These are phyloP conservation scores for Cryptococcus depauperatus DNA, from an alignment of 1,284 basidiomycete genomes.

Conservation along the genomic window DNA sequence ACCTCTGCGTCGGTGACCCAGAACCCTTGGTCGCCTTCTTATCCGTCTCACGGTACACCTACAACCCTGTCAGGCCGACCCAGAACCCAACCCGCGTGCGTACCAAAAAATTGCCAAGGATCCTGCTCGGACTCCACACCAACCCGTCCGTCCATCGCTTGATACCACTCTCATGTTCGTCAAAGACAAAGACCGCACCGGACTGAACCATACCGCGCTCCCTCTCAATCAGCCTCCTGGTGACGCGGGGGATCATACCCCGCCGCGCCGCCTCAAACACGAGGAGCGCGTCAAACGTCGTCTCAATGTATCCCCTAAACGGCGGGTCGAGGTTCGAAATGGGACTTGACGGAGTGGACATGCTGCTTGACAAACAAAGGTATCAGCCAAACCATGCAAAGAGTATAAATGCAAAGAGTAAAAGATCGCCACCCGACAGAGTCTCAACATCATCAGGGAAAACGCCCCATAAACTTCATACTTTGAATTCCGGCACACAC, in stretches of 20 bases:
- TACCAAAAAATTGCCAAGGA: conserved; percentile 83
- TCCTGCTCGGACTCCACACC: conserved; percentile 61
- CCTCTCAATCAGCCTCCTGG: conserved; percentile 83
- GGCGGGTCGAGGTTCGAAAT: conserved; percentile 60
- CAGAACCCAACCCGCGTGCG: no score
- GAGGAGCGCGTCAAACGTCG: conserved; percentile 87
- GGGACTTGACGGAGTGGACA: conserved; percentile 10
- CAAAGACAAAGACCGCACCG: conserved; percentile 94
- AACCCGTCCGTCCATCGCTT: conserved; percentile 98
- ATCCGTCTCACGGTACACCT: conserved; percentile 83
- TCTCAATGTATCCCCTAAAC: conserved; percentile 88
- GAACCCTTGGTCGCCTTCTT: no score
- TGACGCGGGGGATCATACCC: conserved; percentile 84
- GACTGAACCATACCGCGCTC: conserved; percentile 89
- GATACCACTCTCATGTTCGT: conserved; percentile 94
- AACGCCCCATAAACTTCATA: not conserved
- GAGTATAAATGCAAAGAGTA: not conserved
- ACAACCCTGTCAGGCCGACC: no score
- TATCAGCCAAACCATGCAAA: not conserved
- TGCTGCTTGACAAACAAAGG: not conserved
- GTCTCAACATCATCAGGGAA: not conserved
- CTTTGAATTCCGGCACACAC: not conserved
- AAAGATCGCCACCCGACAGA: not conserved
- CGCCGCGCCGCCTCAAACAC: conserved; percentile 88
- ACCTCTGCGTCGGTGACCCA: no score